These are phyloP conservation scores for Biscogniauxia mediterranea DNA, from an alignment of 2,329 filamentous ascomycete genomes.

Conservation along the genomic window DNA sequence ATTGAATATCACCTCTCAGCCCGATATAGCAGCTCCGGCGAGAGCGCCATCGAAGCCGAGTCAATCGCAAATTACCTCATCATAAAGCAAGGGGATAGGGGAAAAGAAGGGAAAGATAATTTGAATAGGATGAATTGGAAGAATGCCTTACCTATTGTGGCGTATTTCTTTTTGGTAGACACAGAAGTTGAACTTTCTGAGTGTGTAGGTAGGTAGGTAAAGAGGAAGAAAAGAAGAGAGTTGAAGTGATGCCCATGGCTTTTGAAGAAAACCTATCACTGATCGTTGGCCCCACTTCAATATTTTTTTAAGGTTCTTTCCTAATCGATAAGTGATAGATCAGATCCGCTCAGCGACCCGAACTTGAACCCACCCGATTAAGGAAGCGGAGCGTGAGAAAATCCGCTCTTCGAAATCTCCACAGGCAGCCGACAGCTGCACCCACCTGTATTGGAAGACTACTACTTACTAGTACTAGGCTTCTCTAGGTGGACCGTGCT, in stretches of 20 bases:
- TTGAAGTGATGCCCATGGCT: no score
- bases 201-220: background rate
- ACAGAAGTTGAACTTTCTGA: no score
- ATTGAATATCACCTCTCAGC: slow-evolving; percentile 80
- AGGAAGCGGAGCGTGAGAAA: background rate
- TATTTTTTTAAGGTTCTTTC: background rate
- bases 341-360: no score
- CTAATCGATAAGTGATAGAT: no score
- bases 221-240: slow-evolving; percentile 4
- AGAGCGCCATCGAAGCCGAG: slow-evolving; percentile 76
- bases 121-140: slow-evolving; percentile 3
- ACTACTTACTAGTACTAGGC: background rate
- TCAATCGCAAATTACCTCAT: slow-evolving; percentile 99
- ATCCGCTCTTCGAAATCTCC: background rate
- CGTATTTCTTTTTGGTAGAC: background rate
- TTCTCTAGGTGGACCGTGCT: background rate
- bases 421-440: no score
- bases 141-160: background rate
- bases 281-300: slow-evolving; percentile 1
- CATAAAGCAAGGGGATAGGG: slow-evolving; percentile 45
- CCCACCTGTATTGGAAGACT: no score
- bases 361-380: no score
- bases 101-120: slow-evolving; percentile 19
- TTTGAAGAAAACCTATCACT: no score
- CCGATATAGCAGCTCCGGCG: slow-evolving; percentile 86